Percentiles rank a stretch among this genome's conserved stretches.
Evolutionary conservation across 768 basidiomycete species (phyloP).

Genomic region (Amanita pseudoporphyria): DNA sequence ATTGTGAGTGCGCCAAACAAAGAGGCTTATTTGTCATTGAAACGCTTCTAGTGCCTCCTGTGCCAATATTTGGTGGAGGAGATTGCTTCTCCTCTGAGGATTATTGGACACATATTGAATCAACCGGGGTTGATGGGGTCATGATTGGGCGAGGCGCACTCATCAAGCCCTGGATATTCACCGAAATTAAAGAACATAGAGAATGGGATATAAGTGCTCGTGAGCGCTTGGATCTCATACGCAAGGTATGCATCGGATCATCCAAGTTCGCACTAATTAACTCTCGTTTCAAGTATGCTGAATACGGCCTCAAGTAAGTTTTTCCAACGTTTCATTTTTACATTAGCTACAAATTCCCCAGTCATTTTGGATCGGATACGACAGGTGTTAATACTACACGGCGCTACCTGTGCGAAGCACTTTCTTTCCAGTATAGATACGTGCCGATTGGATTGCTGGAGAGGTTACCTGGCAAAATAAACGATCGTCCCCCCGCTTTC

Average conservation of each 20-base stretch:
- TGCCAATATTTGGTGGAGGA: constrained; percentile 97
- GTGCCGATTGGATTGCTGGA: constrained; percentile 91
- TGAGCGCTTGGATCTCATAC: constrained; percentile 72
- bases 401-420: constrained; percentile 88
- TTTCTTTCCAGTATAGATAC: constrained; percentile 96
- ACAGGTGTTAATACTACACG: constrained; percentile 86
- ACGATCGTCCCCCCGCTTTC: constrained; percentile 87
- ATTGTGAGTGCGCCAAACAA: constrained; percentile 35
- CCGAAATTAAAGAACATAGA: constrained; percentile 83
- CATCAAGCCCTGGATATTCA: constrained; percentile 96
- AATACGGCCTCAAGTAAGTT: constrained; percentile 69
- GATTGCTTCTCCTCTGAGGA: constrained; percentile 86
- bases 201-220: constrained; percentile 91
- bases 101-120: constrained; percentile 69
- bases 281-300: constrained; percentile 53
- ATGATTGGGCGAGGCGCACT: constrained; percentile 95
- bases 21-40: not conserved
- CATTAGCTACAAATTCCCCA: constrained; percentile 15
- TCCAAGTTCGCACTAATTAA: not conserved
- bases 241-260: constrained; percentile 41
- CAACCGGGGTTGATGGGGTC: constrained; percentile 84
- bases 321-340: constrained; percentile 12
- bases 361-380: constrained; percentile 82
- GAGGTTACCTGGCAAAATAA: constrained; percentile 66
- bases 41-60: constrained; percentile 47